Conservation (phyloP, 805 yeast species). For the Debaryomyces tyrocola region DNA sequence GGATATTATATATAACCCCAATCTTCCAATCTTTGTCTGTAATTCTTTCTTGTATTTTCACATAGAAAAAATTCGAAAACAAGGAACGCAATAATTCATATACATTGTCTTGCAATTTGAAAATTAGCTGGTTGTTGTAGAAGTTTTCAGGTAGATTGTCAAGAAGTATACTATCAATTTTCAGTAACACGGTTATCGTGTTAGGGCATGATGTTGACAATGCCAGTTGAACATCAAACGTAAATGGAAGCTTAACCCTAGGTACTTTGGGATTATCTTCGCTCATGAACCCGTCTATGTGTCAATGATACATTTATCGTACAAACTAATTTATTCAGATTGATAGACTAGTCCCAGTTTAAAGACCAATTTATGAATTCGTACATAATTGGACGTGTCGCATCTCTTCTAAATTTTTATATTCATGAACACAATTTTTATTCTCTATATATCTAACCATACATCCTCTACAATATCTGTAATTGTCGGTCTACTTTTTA, state of each 20-base stretch:
- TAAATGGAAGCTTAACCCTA: slow-evolving; percentile 12
- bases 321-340: too few relatives aligned
- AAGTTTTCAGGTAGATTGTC: background rate
- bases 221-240: slow-evolving; percentile 13
- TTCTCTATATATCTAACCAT: slow-evolving; percentile 51
- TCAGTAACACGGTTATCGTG: slow-evolving; percentile 12
- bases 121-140: slow-evolving; percentile 2
- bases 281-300: background rate
- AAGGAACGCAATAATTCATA: slow-evolving; percentile 8
- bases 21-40: slow-evolving; percentile 11
- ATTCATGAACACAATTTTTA: background rate
- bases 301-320: background rate
- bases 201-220: slow-evolving; percentile 7
- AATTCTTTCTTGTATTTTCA: slow-evolving; percentile 11
- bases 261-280: background rate
- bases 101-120: slow-evolving; percentile 6
- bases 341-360: too few relatives aligned
- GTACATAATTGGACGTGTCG: background rate
- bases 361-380: too few relatives aligned
- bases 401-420: background rate
- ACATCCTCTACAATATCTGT: slow-evolving; percentile 63
- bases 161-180: slow-evolving; percentile 2
- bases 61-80: slow-evolving; percentile 11
- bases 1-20: slow-evolving; percentile 13
- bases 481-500: slow-evolving; percentile 69